A percentile compares a stretch with the other conserved stretches of the same genome.
phyloP scores from a whole-genome alignment of 257 asterid genomes.

The Plantago ovata region DNA sequence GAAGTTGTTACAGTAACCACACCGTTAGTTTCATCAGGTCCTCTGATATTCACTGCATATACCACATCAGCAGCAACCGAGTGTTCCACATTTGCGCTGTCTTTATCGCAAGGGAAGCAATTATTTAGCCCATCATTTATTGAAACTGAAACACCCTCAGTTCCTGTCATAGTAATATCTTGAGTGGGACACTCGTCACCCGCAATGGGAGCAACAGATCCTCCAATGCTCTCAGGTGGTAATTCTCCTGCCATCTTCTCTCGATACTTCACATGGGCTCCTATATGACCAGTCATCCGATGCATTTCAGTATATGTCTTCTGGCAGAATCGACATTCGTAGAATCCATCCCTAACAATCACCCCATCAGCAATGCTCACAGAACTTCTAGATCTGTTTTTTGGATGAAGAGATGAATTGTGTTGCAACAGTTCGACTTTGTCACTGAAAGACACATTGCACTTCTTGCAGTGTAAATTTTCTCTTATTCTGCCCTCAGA shows the following conservation, averaged over 20 bases:
- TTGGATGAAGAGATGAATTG: constrained; percentile 45
- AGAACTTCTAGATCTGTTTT: constrained; percentile 40
- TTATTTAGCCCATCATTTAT: constrained; percentile 15
- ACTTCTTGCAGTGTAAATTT: constrained; percentile 34
- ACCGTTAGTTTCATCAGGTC: constrained; percentile 26
- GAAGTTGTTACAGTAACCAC: constrained; percentile 19
- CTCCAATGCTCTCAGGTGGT: constrained; percentile 17
- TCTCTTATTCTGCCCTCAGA: constrained; percentile 38
- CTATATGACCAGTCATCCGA: constrained; percentile 71
- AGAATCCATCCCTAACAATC: constrained; percentile 59
- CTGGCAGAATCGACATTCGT: constrained; percentile 67
- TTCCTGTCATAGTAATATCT: constrained; percentile 22
- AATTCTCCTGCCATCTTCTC: constrained; percentile 40
- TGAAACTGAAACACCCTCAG: constrained; percentile 15
- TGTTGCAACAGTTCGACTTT: constrained; percentile 50
- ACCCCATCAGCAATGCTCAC: constrained; percentile 58
- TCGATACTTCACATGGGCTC: constrained; percentile 58
- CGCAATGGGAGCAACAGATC: constrained; percentile 25
- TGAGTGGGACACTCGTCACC: constrained; percentile 23
- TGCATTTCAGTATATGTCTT: constrained; percentile 56
- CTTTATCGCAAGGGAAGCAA: constrained; percentile 18
- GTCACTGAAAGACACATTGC: constrained; percentile 36
- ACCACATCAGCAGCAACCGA: constrained; percentile 21
- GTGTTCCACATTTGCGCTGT: constrained; percentile 29
- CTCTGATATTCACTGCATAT: constrained; percentile 20